Evolutionary conservation across 78 protist genomes (phyloP), one percentile per base, ranked within the genome.

Genomic region (Chrysochromulina tobinii): DNA sequence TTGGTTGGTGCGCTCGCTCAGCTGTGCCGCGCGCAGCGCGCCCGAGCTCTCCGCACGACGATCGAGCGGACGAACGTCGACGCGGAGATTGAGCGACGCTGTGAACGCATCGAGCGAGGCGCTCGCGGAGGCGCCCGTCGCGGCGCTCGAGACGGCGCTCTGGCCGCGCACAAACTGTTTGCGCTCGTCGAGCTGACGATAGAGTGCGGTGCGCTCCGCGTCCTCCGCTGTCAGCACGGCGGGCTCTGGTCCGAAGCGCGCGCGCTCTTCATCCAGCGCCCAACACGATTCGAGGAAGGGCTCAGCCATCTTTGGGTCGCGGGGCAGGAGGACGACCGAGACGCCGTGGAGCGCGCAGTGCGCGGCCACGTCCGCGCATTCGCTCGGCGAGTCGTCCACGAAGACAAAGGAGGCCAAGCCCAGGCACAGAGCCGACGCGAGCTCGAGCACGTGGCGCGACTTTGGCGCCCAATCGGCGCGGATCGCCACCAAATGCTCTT

Each of bases 1-100:
- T 68, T 83, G 88, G 67, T 83, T 83, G 55, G 88, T 83, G 25
- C 88, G 61, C 88, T 83, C 88, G 15, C 51, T 83, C 68, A 83
- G 67, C 51, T 83, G 88, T 21, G 88, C 61, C 2, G 88, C 88
- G 18, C 88, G n/a, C 69, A 0, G 38, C 38, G 38, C 38, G 38
- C 38, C 38, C 38, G 38, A 38, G 38, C 38, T 38, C 38, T 38
- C 38, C 38, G 38, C 38, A 38, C 38, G 38, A 38, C 88, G 55
- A 1, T 23, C 88, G 57, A 83, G 38, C 38, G 68, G 2, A 14
- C 21, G 3, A 51, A 83, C n/a, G 21, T 55, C 7, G 25, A 57
- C 67, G 38, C 61, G 50, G 18, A 83, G 25, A 68, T 83, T 83
- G 88, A 83, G 68, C 88, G 88, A 83, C 53, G 88, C 88, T 21